Evolutionary conservation across 2,329 filamentous ascomycete genomes (phyloP).

Genomic region (Diplodia seriata): DNA sequence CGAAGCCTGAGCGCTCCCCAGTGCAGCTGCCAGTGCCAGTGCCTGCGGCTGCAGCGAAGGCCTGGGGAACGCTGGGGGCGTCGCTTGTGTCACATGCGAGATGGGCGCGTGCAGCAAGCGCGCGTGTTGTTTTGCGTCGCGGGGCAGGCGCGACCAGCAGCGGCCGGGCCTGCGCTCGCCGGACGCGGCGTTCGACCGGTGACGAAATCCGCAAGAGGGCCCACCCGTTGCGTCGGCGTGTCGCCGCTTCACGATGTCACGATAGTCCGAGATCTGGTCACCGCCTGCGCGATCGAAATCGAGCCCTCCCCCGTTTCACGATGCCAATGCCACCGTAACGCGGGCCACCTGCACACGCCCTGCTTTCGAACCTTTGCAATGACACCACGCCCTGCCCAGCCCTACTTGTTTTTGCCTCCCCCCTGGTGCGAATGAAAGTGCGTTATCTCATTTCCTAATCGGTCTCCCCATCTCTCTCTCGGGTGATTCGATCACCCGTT

Average conservation of each 20-base stretch:
- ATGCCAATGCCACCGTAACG: constrained; percentile 12
- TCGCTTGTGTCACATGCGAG: constrained; percentile 24
- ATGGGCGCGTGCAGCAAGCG: constrained; percentile 13
- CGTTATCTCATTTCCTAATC: constrained; percentile 8
- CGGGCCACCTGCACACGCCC: constrained; percentile 1
- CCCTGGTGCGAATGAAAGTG: background rate
- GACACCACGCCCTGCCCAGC: constrained; percentile 18
- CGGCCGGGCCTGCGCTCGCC: background rate
- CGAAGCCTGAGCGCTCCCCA: background rate
- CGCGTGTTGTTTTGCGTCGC: background rate
- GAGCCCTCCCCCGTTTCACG: constrained; percentile 12
- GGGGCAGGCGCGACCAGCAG: background rate
- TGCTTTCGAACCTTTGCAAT: constrained; percentile 10
- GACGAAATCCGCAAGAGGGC: constrained; percentile 14
- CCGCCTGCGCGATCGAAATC: constrained; percentile 23
- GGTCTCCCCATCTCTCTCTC: constrained; percentile 9
- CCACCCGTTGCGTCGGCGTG: background rate
- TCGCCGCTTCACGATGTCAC: constrained; percentile 22
- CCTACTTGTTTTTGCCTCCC: background rate
- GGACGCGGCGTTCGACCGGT: constrained; percentile 7
- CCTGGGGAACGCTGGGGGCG: background rate
- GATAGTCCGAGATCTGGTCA: constrained; percentile 30
- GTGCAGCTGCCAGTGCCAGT: background rate
- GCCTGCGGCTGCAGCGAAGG: background rate
- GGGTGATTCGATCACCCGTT: constrained; percentile 27